Conservation (phyloP, 129 eudicot species). For the Flaveria robusta region DNA sequence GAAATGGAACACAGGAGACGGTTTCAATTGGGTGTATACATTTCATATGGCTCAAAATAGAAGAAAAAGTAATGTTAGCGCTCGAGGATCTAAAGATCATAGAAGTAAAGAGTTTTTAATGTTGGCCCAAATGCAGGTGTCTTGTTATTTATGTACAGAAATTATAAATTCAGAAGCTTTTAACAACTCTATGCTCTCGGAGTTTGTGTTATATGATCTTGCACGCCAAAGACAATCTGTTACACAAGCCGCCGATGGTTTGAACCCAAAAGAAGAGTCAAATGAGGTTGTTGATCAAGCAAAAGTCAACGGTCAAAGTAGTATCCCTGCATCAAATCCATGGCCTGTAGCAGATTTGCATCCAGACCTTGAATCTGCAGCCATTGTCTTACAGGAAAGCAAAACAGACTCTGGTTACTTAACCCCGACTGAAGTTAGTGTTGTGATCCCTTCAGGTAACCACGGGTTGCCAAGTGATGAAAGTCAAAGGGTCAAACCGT, state of each 20-base stretch:
- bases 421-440: constrained; percentile 50
- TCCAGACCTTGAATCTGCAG: constrained; percentile 79
- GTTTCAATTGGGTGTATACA: constrained; percentile 70
- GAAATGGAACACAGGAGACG: constrained; percentile 67
- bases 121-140: constrained; percentile 89
- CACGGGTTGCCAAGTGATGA: constrained; percentile 66
- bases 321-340: constrained; percentile 24
- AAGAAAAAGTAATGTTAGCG: constrained; percentile 63
- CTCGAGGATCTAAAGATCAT: constrained; percentile 55
- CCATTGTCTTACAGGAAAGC: constrained; percentile 56
- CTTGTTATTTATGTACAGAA: constrained; percentile 76
- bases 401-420: constrained; percentile 30
- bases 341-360: constrained; percentile 61
- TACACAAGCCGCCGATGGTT: constrained; percentile 20
- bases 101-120: constrained; percentile 55
- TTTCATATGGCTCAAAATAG: constrained; percentile 68
- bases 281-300: constrained; percentile 39
- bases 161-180: constrained; percentile 48
- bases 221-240: constrained; percentile 53
- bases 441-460: constrained; percentile 75
- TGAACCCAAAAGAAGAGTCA: constrained; percentile 24
- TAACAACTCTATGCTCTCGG: constrained; percentile 66
- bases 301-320: constrained; percentile 40
- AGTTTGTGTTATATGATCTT: constrained; percentile 73
- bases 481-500: constrained; percentile 61